Evolutionary conservation across 805 yeast species (phyloP), one percentile per base, ranked within the genome.

Genomic region (Blastobotrys muscicola): DNA sequence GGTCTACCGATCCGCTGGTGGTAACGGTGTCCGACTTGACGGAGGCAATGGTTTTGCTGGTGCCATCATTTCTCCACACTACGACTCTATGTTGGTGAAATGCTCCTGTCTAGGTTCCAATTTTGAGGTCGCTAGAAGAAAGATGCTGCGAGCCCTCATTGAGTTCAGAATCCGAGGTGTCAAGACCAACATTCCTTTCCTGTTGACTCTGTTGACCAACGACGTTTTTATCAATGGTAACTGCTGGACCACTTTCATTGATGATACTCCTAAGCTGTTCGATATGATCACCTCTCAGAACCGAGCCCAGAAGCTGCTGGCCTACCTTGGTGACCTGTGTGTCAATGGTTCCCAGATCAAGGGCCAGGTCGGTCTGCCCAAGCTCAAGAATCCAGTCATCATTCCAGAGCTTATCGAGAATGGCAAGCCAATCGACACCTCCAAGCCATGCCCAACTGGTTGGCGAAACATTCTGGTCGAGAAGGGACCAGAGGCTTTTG

Each of bases 21-120:
- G 99, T 73, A 92, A 92, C 61, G 99, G 99, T 66, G 97, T 92
- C 39, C 81, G 99, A 71, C 75, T 92, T 55, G 98, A 90, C 60
- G 98, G 98, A 70, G 97, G 97, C 69, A 90, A 90, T 63, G 97
- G 96, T 3, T 90, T 86, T 65, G 94, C 95, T 9, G 98, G 98
- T 51, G 84, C 97, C 15, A 80, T 92, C 53, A 92, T 90, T 54
- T 82, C 95, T 30, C 98, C 98, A 35, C 95, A 86, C 68, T 90
- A 90, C 69, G 98, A 90, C 68, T 89, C 97, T 32, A 84, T 90
- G 96, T 76, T 90, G 75, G 98, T 90, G 52, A 90, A 90, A 68
- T 90, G 98, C 66, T 78, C 95, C 31, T 86, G 97, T 61, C 80
- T 94, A n/a, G 98, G 97, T 48, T 82, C 95, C 16, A 90, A 95